Evolutionary conservation across 495 filamentous ascomycete genomes (phyloP).

Genomic region (Talaromyces ruber): DNA sequence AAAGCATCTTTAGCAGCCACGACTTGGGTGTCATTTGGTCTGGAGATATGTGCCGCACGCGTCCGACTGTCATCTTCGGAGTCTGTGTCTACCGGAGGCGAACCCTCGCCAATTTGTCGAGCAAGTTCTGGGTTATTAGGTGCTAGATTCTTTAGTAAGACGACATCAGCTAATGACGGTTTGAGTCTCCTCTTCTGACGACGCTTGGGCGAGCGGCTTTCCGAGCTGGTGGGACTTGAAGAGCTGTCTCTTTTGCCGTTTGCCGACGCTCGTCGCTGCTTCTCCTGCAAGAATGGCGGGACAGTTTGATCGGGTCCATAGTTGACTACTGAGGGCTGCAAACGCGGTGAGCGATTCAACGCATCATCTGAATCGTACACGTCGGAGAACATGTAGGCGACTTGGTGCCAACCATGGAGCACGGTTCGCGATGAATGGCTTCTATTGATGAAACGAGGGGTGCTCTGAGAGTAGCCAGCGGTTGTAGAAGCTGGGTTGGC

Average conservation of each 20-base stretch:
- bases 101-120: conserved; percentile 14
- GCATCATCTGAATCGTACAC: conserved; percentile 40
- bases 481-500: not conserved
- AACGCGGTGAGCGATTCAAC: conserved; percentile 19
- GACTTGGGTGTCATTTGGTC: not conserved
- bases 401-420: not conserved
- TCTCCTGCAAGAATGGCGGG: conserved; percentile 13
- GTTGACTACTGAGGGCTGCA: conserved; percentile 15
- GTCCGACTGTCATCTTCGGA: conserved; percentile 11
- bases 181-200: conserved; percentile 24
- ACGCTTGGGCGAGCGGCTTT: conserved; percentile 28
- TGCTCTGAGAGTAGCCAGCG: not conserved
- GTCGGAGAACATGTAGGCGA: conserved; percentile 29
- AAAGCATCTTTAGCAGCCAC: not conserved
- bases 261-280: conserved; percentile 17
- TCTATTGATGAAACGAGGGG: not conserved
- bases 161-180: conserved; percentile 26
- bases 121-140: conserved; percentile 39
- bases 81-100: conserved; percentile 9
- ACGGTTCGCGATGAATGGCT: not conserved
- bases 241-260: conserved; percentile 8
- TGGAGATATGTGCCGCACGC: not conserved
- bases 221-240: conserved; percentile 15
- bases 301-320: conserved; percentile 14
- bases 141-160: conserved; percentile 39